These are phyloP conservation scores for Cordyceps cateniannulata DNA, from an alignment of 2,329 filamentous ascomycete genomes.

Conservation along the genomic window DNA sequence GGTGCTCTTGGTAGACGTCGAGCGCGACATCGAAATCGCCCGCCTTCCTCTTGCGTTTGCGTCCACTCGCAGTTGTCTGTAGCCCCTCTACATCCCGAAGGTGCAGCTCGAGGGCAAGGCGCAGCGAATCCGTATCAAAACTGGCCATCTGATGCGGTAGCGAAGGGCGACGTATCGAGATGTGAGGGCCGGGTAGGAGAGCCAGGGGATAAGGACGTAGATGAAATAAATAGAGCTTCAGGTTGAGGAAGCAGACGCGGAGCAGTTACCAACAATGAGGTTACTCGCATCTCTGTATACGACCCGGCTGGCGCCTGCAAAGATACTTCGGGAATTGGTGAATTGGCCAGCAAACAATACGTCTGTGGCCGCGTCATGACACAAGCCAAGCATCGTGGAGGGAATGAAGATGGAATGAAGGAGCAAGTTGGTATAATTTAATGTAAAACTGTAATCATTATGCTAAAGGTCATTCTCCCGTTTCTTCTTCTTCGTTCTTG, in stretches of 20 bases:
- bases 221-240: no score
- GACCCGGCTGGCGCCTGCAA: background rate
- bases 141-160: background rate
- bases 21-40: background rate
- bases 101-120: background rate
- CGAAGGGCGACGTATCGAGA: background rate
- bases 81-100: background rate
- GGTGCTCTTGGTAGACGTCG: background rate
- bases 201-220: no score
- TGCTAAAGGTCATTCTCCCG: constrained; percentile 8
- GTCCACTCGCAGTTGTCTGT: background rate
- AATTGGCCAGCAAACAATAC: no score
- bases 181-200: no score
- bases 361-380: background rate
- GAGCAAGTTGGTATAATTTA: background rate
- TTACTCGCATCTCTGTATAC: background rate
- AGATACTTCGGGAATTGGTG: no score
- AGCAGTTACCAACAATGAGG: background rate
- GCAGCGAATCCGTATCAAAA: background rate
- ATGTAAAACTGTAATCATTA: background rate
- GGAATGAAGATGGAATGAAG: background rate
- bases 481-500: constrained; percentile 21
- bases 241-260: no score
- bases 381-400: background rate
- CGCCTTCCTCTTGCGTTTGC: background rate